Percentiles rank a stretch among this genome's conserved stretches.
Evolutionary conservation across 805 yeast genomes (phyloP).

Genomic region (Metschnikowia chrysomelidarum): DNA sequence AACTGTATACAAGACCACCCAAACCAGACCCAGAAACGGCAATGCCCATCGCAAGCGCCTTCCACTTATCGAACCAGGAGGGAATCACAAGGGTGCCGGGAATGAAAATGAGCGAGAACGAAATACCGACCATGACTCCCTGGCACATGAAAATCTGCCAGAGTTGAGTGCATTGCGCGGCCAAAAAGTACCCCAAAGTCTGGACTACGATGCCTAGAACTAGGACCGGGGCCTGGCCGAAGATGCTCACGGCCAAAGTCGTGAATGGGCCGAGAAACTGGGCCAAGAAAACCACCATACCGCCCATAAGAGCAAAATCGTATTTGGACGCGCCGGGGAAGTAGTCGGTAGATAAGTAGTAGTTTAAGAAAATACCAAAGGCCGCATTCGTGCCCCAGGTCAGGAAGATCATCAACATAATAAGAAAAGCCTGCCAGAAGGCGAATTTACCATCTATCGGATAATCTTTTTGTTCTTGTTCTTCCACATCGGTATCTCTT

Average conservation of each 20-base stretch:
- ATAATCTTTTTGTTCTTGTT: slow-evolving; percentile 9
- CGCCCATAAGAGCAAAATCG: slow-evolving; percentile 69
- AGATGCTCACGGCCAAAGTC: slow-evolving; percentile 36
- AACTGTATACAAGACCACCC: slow-evolving; percentile 50
- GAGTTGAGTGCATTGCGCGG: slow-evolving; percentile 53
- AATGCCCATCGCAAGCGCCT: slow-evolving; percentile 56
- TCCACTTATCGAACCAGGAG: slow-evolving; percentile 64
- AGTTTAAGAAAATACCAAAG: slow-evolving; percentile 56
- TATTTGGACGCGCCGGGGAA: slow-evolving; percentile 55
- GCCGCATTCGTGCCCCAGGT: slow-evolving; percentile 61
- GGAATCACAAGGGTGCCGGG: slow-evolving; percentile 64
- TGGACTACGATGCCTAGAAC: slow-evolving; percentile 49
- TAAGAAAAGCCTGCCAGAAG: slow-evolving; percentile 21
- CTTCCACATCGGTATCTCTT: background rate
- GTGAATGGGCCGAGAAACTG: slow-evolving; percentile 57
- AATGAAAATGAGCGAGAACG: slow-evolving; percentile 52
- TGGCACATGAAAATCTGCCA: slow-evolving; percentile 72
- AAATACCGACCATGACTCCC: slow-evolving; percentile 60
- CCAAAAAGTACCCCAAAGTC: slow-evolving; percentile 55
- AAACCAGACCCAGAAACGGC: slow-evolving; percentile 48
- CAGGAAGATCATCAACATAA: slow-evolving; percentile 42
- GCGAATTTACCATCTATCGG: slow-evolving; percentile 21
- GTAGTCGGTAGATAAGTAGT: slow-evolving; percentile 39
- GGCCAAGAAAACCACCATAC: slow-evolving; percentile 59
- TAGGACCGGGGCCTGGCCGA: slow-evolving; percentile 51